Conservation (phyloP, 2,329 filamentous ascomycete species). For the Stachybotrys echinatus region DNA sequence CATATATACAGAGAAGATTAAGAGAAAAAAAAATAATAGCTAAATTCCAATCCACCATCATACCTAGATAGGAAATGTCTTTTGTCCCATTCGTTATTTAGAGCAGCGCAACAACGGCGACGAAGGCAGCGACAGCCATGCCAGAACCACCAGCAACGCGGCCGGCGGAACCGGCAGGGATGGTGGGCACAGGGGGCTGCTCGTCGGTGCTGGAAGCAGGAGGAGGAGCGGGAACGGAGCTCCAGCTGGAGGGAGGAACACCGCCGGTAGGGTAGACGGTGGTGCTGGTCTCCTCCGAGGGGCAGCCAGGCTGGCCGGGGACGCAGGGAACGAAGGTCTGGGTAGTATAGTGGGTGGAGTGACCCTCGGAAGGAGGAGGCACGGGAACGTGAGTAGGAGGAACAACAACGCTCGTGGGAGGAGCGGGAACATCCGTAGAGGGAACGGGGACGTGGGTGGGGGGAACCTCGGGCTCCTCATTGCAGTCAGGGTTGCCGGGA, state of each 20-base stretch:
- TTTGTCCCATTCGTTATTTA: constrained; percentile 14
- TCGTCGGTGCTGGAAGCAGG: constrained; percentile 1
- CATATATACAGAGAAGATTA: constrained; percentile 15
- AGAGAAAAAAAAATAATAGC: constrained; percentile 11
- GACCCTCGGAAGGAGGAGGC: constrained; percentile 21
- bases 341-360: constrained; percentile 22
- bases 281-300: constrained; percentile 22
- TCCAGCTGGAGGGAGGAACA: not conserved
- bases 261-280: constrained; percentile 4
- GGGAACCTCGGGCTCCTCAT: not conserved
- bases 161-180: constrained; percentile 23
- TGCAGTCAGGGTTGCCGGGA: not conserved
- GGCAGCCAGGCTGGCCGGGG: constrained; percentile 22
- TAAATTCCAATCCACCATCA: no score
- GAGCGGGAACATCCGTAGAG: constrained; percentile 7
- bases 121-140: constrained; percentile 19
- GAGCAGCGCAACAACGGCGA: constrained; percentile 25
- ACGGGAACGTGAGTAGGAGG: not conserved
- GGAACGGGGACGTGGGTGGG: constrained; percentile 7
- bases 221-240: not conserved
- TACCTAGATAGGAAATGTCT: not conserved
- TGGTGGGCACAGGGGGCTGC: constrained; percentile 5
- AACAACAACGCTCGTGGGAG: constrained; percentile 6
- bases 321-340: constrained; percentile 25
- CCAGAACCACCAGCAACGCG: constrained; percentile 21